Base-by-base conservation (phyloP, 768 basidiomycete species). In the Mycena galericulata region DNA sequence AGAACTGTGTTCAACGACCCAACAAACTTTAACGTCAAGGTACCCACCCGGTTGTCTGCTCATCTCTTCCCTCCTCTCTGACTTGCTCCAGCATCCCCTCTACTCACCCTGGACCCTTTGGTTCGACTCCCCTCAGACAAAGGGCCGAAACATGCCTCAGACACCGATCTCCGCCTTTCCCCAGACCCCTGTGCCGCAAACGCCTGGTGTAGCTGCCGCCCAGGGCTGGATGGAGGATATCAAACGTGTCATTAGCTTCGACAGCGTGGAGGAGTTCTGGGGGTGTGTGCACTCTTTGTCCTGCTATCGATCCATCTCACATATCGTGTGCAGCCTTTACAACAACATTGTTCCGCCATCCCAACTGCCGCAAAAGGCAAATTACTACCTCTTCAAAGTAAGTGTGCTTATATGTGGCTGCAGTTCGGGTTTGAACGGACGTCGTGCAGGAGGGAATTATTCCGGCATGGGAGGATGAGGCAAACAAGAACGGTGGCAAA, bases 181-280 rank as follows among this genome's bases (percentile, higher is more conserved):
- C 11, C 90, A 89, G 78, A 93, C 92, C 0, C 92, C 94, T 65
- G 69, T 88, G 67, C 88, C 89, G 43, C 88, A 89, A 72, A 94
- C 94, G 1, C 92, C 94, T 45, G 84, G 91, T 64, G 88, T 84
- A 15, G 82, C 87, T 54, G 91, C 92, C 47, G 94, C 93, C 30
- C 89, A 89, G 77, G 94, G 93, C 24, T 99, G 98, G 98, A 98
- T 98, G 95, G 97, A 99, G 76, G 96, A 98, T 75, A 97, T 99
- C 76, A 95, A 97, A 75, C 92, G 94, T 63, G 97, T 99, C 60
- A 95, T 98, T 78, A 91, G 88, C 68, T 98, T 99, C 77, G 94
- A 97, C 76, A 94, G 92, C 66, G 98, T 99, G 22, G 98, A 99
- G 82, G 97, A 98, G 80, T 99, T 99, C 82, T 99, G 98, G 98